Evolutionary conservation across 2,329 filamentous ascomycete genomes (phyloP).

Genomic region (Microcyclosporella mali): DNA sequence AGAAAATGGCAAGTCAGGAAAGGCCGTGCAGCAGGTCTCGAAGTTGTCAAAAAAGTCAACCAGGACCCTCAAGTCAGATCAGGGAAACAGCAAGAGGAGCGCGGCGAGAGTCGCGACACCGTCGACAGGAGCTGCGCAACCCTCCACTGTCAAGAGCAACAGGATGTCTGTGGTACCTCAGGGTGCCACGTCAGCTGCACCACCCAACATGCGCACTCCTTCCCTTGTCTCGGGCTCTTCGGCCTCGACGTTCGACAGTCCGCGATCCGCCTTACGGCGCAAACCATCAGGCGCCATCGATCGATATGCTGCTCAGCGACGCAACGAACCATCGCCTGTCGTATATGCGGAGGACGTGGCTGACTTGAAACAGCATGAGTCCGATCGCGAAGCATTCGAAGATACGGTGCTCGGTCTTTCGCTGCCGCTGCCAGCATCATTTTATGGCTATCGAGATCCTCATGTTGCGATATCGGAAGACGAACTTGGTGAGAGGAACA

Average conservation of each 20-base stretch:
- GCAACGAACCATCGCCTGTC: slow-evolving; percentile 26
- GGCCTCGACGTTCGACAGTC: slow-evolving; percentile 42
- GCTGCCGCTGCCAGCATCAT: slow-evolving; percentile 7
- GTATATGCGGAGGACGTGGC: slow-evolving; percentile 23
- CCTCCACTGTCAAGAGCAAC: slow-evolving; percentile 4
- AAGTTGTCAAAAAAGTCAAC: slow-evolving; percentile 23
- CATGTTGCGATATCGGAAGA: not conserved
- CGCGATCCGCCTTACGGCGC: slow-evolving; percentile 39
- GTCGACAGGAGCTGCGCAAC: slow-evolving; percentile 9
- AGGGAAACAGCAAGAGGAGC: slow-evolving; percentile 11
- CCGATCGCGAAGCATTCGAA: slow-evolving; percentile 15
- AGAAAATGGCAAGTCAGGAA: slow-evolving; percentile 12
- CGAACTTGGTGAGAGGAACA: not conserved
- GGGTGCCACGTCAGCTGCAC: slow-evolving; percentile 6
- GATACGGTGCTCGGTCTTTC: slow-evolving; percentile 27
- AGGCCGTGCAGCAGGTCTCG: slow-evolving; percentile 22
- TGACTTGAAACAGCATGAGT: slow-evolving; percentile 14
- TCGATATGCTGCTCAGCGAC: slow-evolving; percentile 28
- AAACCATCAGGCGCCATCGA: slow-evolving; percentile 41
- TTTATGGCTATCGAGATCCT: not conserved
- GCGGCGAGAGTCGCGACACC: slow-evolving; percentile 13
- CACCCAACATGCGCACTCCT: slow-evolving; percentile 36
- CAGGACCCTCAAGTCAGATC: slow-evolving; percentile 13
- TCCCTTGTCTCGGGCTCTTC: slow-evolving; percentile 46
- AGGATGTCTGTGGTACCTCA: slow-evolving; percentile 8